phyloP scores from a whole-genome alignment of 2,329 filamentous ascomycete genomes.

The Furcasterigmium sp. region DNA sequence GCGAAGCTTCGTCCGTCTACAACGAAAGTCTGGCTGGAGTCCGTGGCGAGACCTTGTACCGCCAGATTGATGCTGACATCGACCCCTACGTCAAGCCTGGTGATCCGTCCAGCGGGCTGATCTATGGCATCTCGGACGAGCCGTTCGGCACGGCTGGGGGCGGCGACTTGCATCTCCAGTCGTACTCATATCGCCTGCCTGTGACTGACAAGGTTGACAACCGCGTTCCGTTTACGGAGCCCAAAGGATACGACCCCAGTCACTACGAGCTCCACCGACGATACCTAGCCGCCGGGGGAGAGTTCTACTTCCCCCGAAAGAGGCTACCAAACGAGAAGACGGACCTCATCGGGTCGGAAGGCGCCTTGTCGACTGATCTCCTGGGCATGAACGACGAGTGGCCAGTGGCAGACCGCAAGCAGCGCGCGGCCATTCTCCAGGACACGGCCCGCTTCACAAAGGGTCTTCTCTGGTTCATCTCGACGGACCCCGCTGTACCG shows the following conservation, averaged over 20 bases:
- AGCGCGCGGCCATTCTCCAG: conserved; percentile 9
- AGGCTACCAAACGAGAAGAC: conserved; percentile 12
- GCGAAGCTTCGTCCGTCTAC: conserved; percentile 10
- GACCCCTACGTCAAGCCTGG: conserved; percentile 13
- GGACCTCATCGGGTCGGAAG: conserved; percentile 12
- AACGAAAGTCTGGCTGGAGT: conserved; percentile 12
- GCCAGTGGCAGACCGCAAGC: conserved; percentile 6
- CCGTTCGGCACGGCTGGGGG: conserved; percentile 9
- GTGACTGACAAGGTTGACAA: conserved; percentile 12
- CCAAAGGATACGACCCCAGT: conserved; percentile 13
- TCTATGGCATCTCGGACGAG: conserved; percentile 13
- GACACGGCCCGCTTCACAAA: conserved; percentile 12
- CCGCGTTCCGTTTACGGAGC: conserved; percentile 10
- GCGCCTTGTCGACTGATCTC: conserved; percentile 14
- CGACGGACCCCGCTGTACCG: conserved; percentile 10
- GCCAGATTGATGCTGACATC: conserved; percentile 14
- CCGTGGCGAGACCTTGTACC: conserved; percentile 11
- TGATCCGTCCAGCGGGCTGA: conserved; percentile 10
- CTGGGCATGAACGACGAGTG: conserved; percentile 15
- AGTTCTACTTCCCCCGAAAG: conserved; percentile 9
- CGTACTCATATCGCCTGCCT: conserved; percentile 15
- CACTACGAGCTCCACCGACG: conserved; percentile 12
- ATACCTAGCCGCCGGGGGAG: conserved; percentile 4
- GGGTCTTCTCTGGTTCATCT: conserved; percentile 12
- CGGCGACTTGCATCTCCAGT: conserved; percentile 13